Percentiles rank a stretch among this genome's conserved stretches.
Evolutionary conservation across 2,329 filamentous ascomycete species (phyloP).

Genomic region (Zelopaecilomyces penicillatus): DNA sequence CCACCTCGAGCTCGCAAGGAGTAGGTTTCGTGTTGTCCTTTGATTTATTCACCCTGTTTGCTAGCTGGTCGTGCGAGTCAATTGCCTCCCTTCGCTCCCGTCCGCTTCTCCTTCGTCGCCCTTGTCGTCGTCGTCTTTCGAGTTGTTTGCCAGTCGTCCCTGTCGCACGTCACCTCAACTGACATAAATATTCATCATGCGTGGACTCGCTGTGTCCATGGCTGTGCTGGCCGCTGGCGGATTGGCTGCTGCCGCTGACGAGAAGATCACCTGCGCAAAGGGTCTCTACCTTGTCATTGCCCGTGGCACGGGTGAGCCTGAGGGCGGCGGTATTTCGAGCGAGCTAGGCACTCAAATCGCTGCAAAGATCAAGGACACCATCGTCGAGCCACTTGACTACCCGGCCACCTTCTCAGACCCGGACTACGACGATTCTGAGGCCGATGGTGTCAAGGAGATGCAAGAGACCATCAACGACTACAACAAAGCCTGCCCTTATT

Average conservation of each 20-base stretch:
- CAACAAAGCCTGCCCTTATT: conserved; percentile 25
- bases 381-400: conserved; percentile 28
- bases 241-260: background rate
- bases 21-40: too few species aligned
- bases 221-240: conserved; percentile 8
- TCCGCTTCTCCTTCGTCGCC: too few species aligned
- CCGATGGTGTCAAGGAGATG: conserved; percentile 23
- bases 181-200: conserved; percentile 3
- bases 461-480: conserved; percentile 24
- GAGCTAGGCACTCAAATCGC: conserved; percentile 24
- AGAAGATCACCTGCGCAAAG: conserved; percentile 21
- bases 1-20: too few species aligned
- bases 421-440: conserved; percentile 27
- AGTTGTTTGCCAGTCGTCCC: too few species aligned
- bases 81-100: too few species aligned
- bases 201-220: conserved; percentile 3
- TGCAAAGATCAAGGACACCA: conserved; percentile 24
- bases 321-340: conserved; percentile 26
- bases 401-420: conserved; percentile 26
- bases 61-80: too few species aligned
- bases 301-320: conserved; percentile 28
- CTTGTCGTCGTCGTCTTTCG: too few species aligned
- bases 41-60: too few species aligned
- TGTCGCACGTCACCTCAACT: too few species aligned
- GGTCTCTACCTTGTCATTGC: conserved; percentile 33